Base-by-base conservation (phyloP, 1,284 basidiomycete species). In the Leccinum solheimii region DNA sequence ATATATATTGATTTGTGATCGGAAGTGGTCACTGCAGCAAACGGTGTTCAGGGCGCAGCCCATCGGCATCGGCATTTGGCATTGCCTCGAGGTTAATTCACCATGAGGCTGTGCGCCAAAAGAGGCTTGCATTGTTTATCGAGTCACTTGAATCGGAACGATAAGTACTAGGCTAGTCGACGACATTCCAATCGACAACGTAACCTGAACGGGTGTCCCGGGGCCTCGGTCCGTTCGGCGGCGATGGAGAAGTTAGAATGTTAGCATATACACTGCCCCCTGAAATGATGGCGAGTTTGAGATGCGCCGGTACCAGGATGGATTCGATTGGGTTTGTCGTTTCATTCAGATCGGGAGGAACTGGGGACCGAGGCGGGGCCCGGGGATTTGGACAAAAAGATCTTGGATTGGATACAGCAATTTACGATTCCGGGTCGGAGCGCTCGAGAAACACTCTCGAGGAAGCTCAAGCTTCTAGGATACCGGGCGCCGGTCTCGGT, bases 21-120 rank as follows among this genome's bases (percentile, higher is more conserved):
- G 16, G 13, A 38, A 38, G 16, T 43, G 19, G 8, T 45, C 43
- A 45, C 43, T 45, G 10, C 43, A 21, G n/a, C 43, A 19, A 45
- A 45, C 10, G 43, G 19, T 36, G 13, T 19, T 19, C 3, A 45
- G 10, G 43, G 43, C 43, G 43, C 19, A 11, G 36, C 7, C 5
- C 43, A 21, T 45, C 43, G n/a, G 43, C n/a, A 45, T 45, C 19
- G 43, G 40, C 5, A 19, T 45, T 19, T 11, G 11, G 55, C 32
- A 34, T 9, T 11, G 23, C 65, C 69, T 66, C 51, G 57, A 68
- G 66, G 69, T 8, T 5, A 45, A 10, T 10, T 45, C 11, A 45
- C 43, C 43, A 21, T 19, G 40, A 45, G 43, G 43, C 43, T 45
- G 43, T 45, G 19, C 43, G 19, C 43, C 43, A 21, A 45, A 21